Percentiles rank a stretch among this genome's conserved stretches.
phyloP scores from a whole-genome alignment of 306 rosid genomes.

The Vicia faba region DNA sequence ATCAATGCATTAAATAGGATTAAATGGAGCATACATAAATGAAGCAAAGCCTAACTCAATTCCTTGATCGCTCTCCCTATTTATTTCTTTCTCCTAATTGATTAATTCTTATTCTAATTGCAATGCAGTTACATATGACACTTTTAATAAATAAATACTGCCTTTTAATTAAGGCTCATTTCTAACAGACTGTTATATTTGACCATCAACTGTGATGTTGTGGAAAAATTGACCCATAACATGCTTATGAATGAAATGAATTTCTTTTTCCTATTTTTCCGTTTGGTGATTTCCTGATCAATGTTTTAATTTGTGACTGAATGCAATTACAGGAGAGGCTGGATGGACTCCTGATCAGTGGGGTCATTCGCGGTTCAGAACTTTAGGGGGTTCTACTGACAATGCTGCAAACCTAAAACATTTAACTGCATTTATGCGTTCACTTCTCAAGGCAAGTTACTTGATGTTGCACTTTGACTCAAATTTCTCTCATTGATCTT shows the following conservation, averaged over 20 bases:
- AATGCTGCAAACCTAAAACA: slow-evolving; percentile 63
- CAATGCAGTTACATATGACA: too few relatives aligned
- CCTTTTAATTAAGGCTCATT: too few relatives aligned
- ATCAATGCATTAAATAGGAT: too few relatives aligned
- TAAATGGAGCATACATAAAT: too few relatives aligned
- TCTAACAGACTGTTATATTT: background rate
- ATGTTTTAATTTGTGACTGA: slow-evolving; percentile 38
- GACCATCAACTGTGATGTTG: slow-evolving; percentile 6
- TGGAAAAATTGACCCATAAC: slow-evolving; percentile 3
- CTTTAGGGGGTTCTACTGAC: slow-evolving; percentile 58
- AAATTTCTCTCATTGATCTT: background rate
- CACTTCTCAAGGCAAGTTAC: slow-evolving; percentile 76
- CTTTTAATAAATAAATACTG: too few relatives aligned
- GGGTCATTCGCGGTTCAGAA: slow-evolving; percentile 80
- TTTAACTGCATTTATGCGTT: slow-evolving; percentile 75
- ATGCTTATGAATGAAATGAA: slow-evolving; percentile 19
- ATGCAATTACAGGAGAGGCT: slow-evolving; percentile 77
- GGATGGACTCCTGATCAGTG: slow-evolving; percentile 97
- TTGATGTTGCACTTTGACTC: slow-evolving; percentile 28
- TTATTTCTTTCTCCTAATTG: too few relatives aligned
- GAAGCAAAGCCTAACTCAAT: too few relatives aligned
- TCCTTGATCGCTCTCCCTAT: too few relatives aligned
- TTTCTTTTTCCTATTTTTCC: slow-evolving; percentile 16
- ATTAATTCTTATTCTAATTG: too few relatives aligned
- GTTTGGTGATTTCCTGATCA: slow-evolving; percentile 33